These are phyloP conservation scores for Aureobasidium pullulans DNA, from an alignment of 2,329 filamentous ascomycete species.

Conservation along the genomic window DNA sequence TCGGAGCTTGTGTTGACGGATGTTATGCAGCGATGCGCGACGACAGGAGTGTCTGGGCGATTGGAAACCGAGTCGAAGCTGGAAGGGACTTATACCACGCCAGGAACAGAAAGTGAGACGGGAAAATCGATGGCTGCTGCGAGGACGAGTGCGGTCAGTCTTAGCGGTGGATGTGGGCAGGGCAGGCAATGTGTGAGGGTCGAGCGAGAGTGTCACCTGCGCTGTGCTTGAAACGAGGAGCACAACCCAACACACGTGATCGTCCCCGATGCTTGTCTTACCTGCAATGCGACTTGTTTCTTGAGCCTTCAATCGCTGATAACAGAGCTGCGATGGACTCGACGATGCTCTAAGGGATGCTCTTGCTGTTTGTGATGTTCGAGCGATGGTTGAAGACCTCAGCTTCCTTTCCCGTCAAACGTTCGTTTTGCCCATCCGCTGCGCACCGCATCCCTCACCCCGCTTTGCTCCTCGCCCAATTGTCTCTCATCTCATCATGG, in stretches of 20 bases:
- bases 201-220: constrained; percentile 7
- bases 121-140: neutral
- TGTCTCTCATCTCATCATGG: constrained; percentile 11
- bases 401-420: neutral
- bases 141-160: neutral
- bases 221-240: constrained; percentile 2
- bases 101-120: neutral
- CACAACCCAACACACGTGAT: constrained; percentile 6
- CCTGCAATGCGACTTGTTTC: neutral
- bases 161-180: neutral
- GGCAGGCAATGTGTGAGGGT: constrained; percentile 2
- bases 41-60: neutral
- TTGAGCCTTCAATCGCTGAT: neutral
- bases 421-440: constrained; percentile 11
- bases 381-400: constrained; percentile 2
- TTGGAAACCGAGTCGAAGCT: neutral
- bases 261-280: neutral
- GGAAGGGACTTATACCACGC: neutral
- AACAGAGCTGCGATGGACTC: neutral
- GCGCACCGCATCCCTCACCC: constrained; percentile 11
- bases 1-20: constrained; percentile 12
- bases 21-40: constrained; percentile 10
- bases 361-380: neutral
- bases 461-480: constrained; percentile 6
- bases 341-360: neutral